Conservation (phyloP, 169 alveolate species). For the Plasmodium fragile region DNA sequence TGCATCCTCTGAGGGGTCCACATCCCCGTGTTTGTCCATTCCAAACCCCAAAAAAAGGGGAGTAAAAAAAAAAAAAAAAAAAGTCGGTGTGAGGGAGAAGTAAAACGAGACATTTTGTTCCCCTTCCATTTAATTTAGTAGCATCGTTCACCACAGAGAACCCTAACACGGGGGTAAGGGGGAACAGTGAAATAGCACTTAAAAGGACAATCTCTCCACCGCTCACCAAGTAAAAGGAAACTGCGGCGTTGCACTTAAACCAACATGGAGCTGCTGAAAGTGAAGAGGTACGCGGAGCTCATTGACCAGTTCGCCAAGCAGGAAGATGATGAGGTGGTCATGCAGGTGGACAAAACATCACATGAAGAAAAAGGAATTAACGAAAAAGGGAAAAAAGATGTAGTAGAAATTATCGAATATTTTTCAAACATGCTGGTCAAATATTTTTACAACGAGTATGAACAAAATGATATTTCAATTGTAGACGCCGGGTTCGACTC, state of each 20-base stretch:
- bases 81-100: no score
- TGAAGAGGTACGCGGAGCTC: conserved; percentile 35
- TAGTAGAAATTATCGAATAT: conserved; percentile 62
- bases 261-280: conserved; percentile 21
- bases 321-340: neutral
- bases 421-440: conserved; percentile 26
- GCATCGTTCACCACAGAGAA: no score
- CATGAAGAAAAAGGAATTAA: neutral
- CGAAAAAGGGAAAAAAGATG: conserved; percentile 6
- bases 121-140: no score
- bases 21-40: no score
- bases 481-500: conserved; percentile 18
- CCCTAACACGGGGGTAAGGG: no score
- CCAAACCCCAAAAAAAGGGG: no score
- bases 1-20: no score
- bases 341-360: neutral
- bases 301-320: conserved; percentile 8
- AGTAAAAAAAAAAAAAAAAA: no score
- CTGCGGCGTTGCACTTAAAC: no score
- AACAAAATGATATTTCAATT: conserved; percentile 10
- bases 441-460: conserved; percentile 33
- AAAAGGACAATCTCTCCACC: no score
- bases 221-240: neutral
- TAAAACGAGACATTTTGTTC: no score
- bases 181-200: no score